Conservation (phyloP, 2,329 filamentous ascomycete species). For the Xylaria arbuscula region DNA sequence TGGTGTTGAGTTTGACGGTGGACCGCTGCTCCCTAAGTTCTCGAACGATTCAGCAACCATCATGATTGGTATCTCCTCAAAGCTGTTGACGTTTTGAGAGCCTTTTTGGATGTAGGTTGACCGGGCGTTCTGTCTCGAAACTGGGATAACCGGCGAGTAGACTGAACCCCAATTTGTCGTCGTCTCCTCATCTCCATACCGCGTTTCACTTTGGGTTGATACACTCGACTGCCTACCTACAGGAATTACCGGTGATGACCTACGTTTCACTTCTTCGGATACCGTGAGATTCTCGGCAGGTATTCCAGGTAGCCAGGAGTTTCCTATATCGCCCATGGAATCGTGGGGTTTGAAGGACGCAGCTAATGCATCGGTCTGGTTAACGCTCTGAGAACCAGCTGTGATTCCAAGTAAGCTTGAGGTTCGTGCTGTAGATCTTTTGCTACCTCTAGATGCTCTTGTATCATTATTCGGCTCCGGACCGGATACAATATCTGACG, state of each 20-base stretch:
- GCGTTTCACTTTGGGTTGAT: slow-evolving; percentile 53
- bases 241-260: slow-evolving; percentile 64
- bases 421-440: slow-evolving; percentile 54
- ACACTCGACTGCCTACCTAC: slow-evolving; percentile 50
- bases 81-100: slow-evolving; percentile 31
- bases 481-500: slow-evolving; percentile 41
- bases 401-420: slow-evolving; percentile 56
- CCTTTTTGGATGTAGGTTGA: slow-evolving; percentile 55
- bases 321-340: slow-evolving; percentile 51
- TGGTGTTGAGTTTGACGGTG: slow-evolving; percentile 47
- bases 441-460: slow-evolving; percentile 49
- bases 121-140: slow-evolving; percentile 56
- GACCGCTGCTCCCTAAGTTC: slow-evolving; percentile 39
- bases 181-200: slow-evolving; percentile 55
- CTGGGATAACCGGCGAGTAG: slow-evolving; percentile 60
- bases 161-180: slow-evolving; percentile 62
- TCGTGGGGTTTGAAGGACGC: slow-evolving; percentile 27
- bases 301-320: slow-evolving; percentile 56
- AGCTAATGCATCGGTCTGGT: slow-evolving; percentile 42
- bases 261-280: slow-evolving; percentile 54
- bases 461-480: slow-evolving; percentile 43
- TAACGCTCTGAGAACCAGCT: slow-evolving; percentile 46
- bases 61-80: slow-evolving; percentile 55
- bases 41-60: slow-evolving; percentile 56
- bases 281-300: slow-evolving; percentile 32